phyloP scores from a whole-genome alignment of 345 rosid genomes.

The Passiflora organensis region DNA sequence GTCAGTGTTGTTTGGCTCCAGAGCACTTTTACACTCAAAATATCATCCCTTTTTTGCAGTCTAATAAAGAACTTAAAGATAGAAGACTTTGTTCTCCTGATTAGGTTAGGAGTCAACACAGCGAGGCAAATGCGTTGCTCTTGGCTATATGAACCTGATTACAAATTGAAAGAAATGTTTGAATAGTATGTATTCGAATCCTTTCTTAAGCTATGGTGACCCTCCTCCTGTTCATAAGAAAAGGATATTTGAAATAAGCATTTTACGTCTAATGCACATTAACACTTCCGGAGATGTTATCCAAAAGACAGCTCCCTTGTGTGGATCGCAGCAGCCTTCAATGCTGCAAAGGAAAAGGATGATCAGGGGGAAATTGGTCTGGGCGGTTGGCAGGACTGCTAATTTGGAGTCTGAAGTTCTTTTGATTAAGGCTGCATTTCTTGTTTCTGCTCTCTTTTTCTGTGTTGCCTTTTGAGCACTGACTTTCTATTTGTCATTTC shows the following conservation, averaged over 20 bases:
- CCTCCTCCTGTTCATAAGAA: too few species aligned
- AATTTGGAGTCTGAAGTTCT: too few species aligned
- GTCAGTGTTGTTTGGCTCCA: neutral
- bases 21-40: neutral
- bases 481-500: too few species aligned
- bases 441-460: too few species aligned
- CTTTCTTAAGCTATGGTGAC: neutral
- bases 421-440: too few species aligned
- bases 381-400: too few species aligned
- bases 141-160: neutral
- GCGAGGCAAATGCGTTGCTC: neutral
- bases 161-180: neutral
- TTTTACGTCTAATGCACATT: neutral
- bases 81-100: neutral
- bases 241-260: neutral
- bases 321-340: neutral
- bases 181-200: neutral
- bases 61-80: neutral
- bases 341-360: too few species aligned
- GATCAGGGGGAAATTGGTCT: too few species aligned
- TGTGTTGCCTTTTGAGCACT: too few species aligned
- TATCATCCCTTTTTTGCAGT: neutral
- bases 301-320: too few species aligned
- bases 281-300: too few species aligned
- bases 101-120: neutral